phyloP scores from a whole-genome alignment of 2,329 filamentous ascomycete species.

The Arthrobotrys sinensis region DNA sequence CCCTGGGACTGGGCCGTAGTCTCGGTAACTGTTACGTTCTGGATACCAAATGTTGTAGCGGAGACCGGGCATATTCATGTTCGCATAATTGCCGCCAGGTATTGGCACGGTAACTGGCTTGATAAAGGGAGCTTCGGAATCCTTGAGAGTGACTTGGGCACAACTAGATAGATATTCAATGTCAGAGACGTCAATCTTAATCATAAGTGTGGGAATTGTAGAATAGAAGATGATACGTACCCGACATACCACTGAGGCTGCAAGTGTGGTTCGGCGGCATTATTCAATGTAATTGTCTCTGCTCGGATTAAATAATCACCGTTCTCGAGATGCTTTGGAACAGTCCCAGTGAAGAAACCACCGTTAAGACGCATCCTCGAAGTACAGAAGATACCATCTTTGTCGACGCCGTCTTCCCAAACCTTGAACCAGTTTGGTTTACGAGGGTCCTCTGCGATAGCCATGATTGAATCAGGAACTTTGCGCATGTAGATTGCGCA shows the following conservation, averaged over 20 bases:
- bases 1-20: constrained; percentile 51
- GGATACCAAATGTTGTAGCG: constrained; percentile 59
- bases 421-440: constrained; percentile 54
- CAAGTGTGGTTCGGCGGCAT: constrained; percentile 36
- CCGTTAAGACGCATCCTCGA: constrained; percentile 43
- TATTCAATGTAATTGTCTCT: constrained; percentile 50
- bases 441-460: constrained; percentile 20
- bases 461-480: constrained; percentile 32
- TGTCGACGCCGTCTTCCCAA: constrained; percentile 50
- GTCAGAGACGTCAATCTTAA: not conserved
- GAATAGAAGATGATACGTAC: constrained; percentile 20
- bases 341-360: constrained; percentile 31
- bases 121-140: constrained; percentile 37
- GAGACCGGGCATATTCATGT: constrained; percentile 54
- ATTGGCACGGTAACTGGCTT: constrained; percentile 37
- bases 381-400: constrained; percentile 45
- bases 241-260: constrained; percentile 56
- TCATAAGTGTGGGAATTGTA: too few relatives aligned
- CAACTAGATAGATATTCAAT: constrained; percentile 19
- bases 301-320: constrained; percentile 59
- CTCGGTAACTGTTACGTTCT: constrained; percentile 33
- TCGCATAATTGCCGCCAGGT: constrained; percentile 50
- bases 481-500: constrained; percentile 57
- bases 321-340: constrained; percentile 52
- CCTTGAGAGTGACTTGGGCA: constrained; percentile 44